Conservation (phyloP, 2,329 filamentous ascomycete genomes). For the Neofusicoccum parvum region DNA sequence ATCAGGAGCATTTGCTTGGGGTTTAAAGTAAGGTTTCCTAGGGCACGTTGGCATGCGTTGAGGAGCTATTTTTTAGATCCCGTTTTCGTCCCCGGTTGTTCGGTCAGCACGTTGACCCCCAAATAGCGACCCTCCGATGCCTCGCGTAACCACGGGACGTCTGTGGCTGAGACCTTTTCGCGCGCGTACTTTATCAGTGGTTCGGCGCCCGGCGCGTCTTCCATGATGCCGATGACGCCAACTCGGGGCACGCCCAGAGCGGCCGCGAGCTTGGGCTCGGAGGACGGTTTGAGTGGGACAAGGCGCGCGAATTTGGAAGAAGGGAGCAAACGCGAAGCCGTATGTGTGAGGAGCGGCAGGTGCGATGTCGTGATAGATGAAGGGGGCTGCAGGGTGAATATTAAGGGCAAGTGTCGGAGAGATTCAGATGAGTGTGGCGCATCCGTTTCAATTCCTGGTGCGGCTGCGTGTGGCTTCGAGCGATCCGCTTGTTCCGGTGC, state of each 20-base stretch:
- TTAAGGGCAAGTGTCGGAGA: constrained; percentile 7
- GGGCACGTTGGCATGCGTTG: no score
- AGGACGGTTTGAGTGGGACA: constrained; percentile 63
- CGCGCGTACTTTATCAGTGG: constrained; percentile 60
- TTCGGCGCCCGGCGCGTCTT: constrained; percentile 59
- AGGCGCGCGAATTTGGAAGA: constrained; percentile 53
- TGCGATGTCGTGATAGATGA: constrained; percentile 58
- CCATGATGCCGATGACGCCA: constrained; percentile 63
- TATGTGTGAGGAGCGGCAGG: constrained; percentile 58
- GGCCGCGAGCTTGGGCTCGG: constrained; percentile 59
- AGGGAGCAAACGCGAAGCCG: constrained; percentile 38
- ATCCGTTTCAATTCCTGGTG: background rate
- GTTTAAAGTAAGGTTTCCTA: no score
- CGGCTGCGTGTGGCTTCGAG: background rate
- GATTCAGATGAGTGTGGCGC: background rate
- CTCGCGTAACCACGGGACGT: constrained; percentile 61
- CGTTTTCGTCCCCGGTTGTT: background rate
- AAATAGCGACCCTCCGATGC: constrained; percentile 43
- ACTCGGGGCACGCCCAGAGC: constrained; percentile 65
- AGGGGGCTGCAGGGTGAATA: constrained; percentile 20
- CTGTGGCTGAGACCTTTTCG: constrained; percentile 54
- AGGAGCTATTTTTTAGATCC: background rate
- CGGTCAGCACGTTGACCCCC: constrained; percentile 48
- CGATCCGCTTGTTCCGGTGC: background rate
- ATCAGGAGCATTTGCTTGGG: no score